Evolutionary conservation across 2,329 filamentous ascomycete species (phyloP).

Genomic region (Fusarium irregulare): DNA sequence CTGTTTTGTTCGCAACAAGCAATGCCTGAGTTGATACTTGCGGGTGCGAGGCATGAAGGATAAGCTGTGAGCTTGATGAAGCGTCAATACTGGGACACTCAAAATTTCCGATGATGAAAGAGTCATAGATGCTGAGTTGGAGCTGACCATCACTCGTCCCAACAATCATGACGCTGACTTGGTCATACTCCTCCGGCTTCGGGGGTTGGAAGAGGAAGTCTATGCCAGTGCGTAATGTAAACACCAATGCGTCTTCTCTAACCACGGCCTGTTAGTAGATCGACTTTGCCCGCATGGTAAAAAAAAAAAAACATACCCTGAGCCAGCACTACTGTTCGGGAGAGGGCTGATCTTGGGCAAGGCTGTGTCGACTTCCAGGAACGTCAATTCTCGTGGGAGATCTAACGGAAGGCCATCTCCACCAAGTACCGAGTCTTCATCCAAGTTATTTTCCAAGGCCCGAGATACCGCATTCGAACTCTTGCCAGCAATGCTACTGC

Average conservation of each 20-base stretch:
- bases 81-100: slow-evolving; percentile 56
- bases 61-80: slow-evolving; percentile 51
- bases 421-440: slow-evolving; percentile 6
- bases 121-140: slow-evolving; percentile 86
- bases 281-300: background rate
- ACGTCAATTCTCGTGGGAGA: slow-evolving; percentile 77
- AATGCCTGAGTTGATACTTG: slow-evolving; percentile 81
- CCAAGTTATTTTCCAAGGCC: slow-evolving; percentile 28
- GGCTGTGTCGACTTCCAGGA: slow-evolving; percentile 80
- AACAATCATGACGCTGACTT: slow-evolving; percentile 82
- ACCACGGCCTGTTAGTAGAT: slow-evolving; percentile 19
- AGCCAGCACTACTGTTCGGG: slow-evolving; percentile 69
- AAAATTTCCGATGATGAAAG: slow-evolving; percentile 80
- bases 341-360: slow-evolving; percentile 81
- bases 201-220: slow-evolving; percentile 75
- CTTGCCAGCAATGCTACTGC: slow-evolving; percentile 55
- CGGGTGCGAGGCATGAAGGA: slow-evolving; percentile 77
- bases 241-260: slow-evolving; percentile 69
- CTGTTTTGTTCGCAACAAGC: slow-evolving; percentile 61
- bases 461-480: slow-evolving; percentile 23
- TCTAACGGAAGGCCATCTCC: slow-evolving; percentile 54
- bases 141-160: slow-evolving; percentile 77
- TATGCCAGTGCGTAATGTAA: slow-evolving; percentile 75
- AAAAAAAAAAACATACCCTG: slow-evolving; percentile 62
- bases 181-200: slow-evolving; percentile 73